A percentile compares a stretch with the other conserved stretches of the same genome.
Evolutionary conservation across 192 early-diverging fungal genomes (phyloP).

Genomic region (Coemansia asiatica): DNA sequence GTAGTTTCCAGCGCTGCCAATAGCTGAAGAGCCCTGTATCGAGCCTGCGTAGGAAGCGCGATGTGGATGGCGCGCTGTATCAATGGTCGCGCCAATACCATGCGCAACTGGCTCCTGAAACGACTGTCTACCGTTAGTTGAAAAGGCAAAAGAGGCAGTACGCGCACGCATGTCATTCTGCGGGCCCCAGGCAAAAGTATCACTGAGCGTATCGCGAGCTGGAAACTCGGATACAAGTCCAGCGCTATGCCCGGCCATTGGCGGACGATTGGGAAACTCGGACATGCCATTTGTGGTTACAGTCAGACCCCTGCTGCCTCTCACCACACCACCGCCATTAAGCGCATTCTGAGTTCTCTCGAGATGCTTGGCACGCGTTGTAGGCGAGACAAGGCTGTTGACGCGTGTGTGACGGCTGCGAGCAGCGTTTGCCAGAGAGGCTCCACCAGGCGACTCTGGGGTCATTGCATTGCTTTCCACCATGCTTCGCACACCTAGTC

Average conservation of each 20-base stretch:
- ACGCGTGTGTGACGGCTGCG: conserved; percentile 27
- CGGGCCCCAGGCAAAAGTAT: conserved; percentile 42
- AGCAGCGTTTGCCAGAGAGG: conserved; percentile 3
- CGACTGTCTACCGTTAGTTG: conserved; percentile 11
- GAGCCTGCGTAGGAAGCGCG: conserved; percentile 45
- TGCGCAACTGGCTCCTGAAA: conserved; percentile 17
- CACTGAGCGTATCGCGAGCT: conserved; percentile 27
- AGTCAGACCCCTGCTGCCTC: conserved; percentile 6
- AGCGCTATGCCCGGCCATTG: conserved; percentile 11
- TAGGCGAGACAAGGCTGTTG: conserved; percentile 42
- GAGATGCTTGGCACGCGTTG: conserved; percentile 32
- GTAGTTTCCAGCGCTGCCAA: conserved; percentile 27
- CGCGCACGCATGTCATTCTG: conserved; percentile 23
- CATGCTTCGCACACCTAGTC: conserved; percentile 15
- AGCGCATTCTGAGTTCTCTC: conserved; percentile 49
- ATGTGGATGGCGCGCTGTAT: conserved; percentile 15
- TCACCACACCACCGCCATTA: conserved; percentile 20
- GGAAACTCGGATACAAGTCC: conserved; percentile 3
- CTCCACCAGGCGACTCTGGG: conserved; percentile 33
- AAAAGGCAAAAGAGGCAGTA: conserved; percentile 33
- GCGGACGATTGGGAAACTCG: conserved; percentile 4
- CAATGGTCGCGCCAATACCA: conserved; percentile 26
- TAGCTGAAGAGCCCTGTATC: conserved; percentile 20
- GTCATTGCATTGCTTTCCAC: conserved; percentile 9
- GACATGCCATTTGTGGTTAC: not conserved